phyloP scores from a whole-genome alignment of 2,329 filamentous ascomycete species.

The Fusarium xyrophilum region DNA sequence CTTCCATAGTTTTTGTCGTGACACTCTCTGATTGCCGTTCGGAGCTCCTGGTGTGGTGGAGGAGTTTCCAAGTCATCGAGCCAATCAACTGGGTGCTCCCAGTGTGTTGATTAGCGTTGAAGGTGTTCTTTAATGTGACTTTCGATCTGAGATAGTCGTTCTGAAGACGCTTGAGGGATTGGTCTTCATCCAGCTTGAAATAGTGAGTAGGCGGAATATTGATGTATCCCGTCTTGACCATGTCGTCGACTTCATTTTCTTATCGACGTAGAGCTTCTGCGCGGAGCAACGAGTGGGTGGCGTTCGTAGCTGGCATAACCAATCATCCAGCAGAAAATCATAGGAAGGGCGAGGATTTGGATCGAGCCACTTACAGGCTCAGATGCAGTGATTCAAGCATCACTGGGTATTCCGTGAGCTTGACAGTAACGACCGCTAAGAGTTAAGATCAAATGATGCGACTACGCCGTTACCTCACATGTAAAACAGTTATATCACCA shows the following conservation, averaged over 20 bases:
- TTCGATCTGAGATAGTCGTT: neutral
- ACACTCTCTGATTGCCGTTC: neutral
- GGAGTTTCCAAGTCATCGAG: neutral
- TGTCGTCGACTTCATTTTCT: neutral
- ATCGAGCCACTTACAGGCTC: neutral
- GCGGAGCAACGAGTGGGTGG: too few relatives aligned
- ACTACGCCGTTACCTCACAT: too few relatives aligned
- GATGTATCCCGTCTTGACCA: neutral
- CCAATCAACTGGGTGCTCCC: neutral
- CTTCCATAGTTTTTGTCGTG: neutral
- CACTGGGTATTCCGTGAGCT: too few relatives aligned
- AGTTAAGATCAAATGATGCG: too few relatives aligned
- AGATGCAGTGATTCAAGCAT: neutral
- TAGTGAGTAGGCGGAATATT: neutral
- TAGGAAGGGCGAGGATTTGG: neutral
- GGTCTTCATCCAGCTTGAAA: neutral
- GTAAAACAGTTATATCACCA: too few relatives aligned
- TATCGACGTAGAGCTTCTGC: neutral
- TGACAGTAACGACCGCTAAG: too few relatives aligned
- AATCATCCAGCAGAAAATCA: neutral
- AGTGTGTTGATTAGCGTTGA: neutral
- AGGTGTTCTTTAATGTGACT: neutral
- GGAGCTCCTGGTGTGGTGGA: neutral
- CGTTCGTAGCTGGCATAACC: neutral
- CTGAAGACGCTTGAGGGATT: neutral